A percentile compares a stretch with the other conserved stretches of the same genome.
These are phyloP conservation scores for Dictyostelium purpureum DNA, from an alignment of 78 protist species.

Conservation along the genomic window DNA sequence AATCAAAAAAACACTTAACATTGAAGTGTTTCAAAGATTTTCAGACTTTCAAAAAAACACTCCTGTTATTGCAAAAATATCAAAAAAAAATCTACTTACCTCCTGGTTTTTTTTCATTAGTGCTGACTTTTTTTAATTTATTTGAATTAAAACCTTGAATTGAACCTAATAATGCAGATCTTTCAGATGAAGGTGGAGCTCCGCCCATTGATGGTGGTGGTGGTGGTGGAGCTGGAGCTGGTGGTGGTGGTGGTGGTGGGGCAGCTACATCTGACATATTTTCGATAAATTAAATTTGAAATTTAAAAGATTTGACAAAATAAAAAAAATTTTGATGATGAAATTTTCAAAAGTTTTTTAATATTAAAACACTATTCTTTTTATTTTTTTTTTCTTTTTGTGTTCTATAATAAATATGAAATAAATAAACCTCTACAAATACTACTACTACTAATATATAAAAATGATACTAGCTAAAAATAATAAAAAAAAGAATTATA, in stretches of 20 bases:
- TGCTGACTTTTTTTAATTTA: conserved; percentile 44
- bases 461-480: no score
- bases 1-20: not conserved
- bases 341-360: no score
- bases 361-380: not conserved
- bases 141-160: conserved; percentile 28
- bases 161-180: conserved; percentile 48
- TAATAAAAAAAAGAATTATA: no score
- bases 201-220: conserved; percentile 14
- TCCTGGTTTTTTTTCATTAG: conserved; percentile 45
- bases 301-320: not conserved
- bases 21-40: not conserved
- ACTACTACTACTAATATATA: no score
- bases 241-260: conserved; percentile 72
- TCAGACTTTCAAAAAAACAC: not conserved
- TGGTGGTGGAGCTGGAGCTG: conserved; percentile 44
- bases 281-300: not conserved
- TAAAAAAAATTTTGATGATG: no score
- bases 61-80: not conserved
- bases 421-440: no score
- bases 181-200: not conserved
- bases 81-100: not conserved
- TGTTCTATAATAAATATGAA: not conserved
- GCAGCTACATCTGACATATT: conserved; percentile 30
- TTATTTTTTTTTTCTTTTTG: not conserved